Conservation (phyloP, 345 rosid genomes). For the Rhizophora mangle region DNA sequence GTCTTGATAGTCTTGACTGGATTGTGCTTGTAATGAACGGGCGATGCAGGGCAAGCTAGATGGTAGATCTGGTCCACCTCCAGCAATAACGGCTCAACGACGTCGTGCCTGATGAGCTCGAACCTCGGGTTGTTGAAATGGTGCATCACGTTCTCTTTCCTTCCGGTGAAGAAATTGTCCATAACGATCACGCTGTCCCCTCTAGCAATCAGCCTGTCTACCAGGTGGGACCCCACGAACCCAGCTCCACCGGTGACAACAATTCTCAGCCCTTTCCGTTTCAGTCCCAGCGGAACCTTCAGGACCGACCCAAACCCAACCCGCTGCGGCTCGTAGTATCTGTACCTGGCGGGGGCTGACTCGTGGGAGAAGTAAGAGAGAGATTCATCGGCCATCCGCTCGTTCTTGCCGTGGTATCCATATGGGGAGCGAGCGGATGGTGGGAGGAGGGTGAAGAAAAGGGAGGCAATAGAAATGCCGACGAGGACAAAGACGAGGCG, state of each 20-base stretch:
- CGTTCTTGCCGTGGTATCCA: constrained; percentile 4
- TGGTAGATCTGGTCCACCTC: constrained; percentile 99
- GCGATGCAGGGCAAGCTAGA: constrained; percentile 98
- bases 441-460: constrained; percentile 61
- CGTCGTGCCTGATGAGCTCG: constrained; percentile 93
- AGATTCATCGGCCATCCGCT: constrained; percentile 29
- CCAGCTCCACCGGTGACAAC: constrained; percentile 99
- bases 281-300: constrained; percentile 81
- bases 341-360: constrained; percentile 7
- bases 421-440: constrained; percentile 19
- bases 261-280: constrained; percentile 71
- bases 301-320: constrained; percentile 47
- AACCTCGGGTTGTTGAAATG: constrained; percentile 90
- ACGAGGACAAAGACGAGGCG: constrained; percentile 75
- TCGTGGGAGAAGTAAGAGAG: constrained; percentile 26
- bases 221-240: constrained; percentile 95
- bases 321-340: constrained; percentile 32
- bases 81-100: constrained; percentile 79
- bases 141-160: constrained; percentile 96
- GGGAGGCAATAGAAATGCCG: constrained; percentile 82
- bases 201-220: constrained; percentile 83
- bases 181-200: constrained; percentile 97
- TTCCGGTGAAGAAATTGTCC: constrained; percentile 94
- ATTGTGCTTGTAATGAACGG: constrained; percentile 94
- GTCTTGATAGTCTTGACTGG: constrained; percentile 99